A percentile compares a stretch with the other conserved stretches of the same genome.
Evolutionary conservation across 1,284 basidiomycete genomes (phyloP).

Genomic region (Apiotrichum brassicae): DNA sequence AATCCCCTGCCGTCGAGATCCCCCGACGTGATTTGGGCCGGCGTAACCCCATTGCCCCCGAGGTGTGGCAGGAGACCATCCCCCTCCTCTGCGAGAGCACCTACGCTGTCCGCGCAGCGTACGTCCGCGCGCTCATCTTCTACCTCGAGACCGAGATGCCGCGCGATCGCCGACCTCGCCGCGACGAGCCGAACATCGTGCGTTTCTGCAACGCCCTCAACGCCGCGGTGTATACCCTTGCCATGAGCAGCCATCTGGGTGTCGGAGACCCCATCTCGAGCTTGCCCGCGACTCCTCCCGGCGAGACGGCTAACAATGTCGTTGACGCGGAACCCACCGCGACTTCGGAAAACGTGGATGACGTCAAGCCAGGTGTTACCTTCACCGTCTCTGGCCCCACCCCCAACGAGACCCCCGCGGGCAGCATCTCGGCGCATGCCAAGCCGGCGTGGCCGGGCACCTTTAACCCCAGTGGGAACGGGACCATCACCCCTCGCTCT

Average conservation of each 20-base stretch:
- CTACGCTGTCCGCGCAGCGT: conserved; percentile 66
- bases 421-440: not conserved
- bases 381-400: conserved; percentile 36
- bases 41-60: conserved; percentile 67
- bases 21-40: conserved; percentile 39
- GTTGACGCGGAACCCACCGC: not conserved
- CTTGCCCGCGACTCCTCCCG: conserved; percentile 12
- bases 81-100: conserved; percentile 71
- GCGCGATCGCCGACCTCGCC: conserved; percentile 23
- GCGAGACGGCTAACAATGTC: not conserved
- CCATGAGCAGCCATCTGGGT: conserved; percentile 59
- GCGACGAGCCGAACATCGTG: conserved; percentile 24
- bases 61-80: conserved; percentile 82
- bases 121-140: conserved; percentile 62
- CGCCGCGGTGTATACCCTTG: conserved; percentile 69
- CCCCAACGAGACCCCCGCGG: conserved; percentile 17
- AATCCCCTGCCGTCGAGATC: conserved; percentile 23
- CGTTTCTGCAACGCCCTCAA: conserved; percentile 71
- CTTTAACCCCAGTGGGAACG: conserved; percentile 1
- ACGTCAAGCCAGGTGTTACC: conserved; percentile 26
- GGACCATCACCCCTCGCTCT: conserved; percentile 12
- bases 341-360: not conserved
- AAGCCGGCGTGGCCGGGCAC: conserved; percentile 5
- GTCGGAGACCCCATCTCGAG: conserved; percentile 13
- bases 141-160: conserved; percentile 72